A percentile compares a stretch with the other conserved stretches of the same genome.
Evolutionary conservation across 2,329 filamentous ascomycete genomes (phyloP).

Genomic region (Thielaviopsis musarum): DNA sequence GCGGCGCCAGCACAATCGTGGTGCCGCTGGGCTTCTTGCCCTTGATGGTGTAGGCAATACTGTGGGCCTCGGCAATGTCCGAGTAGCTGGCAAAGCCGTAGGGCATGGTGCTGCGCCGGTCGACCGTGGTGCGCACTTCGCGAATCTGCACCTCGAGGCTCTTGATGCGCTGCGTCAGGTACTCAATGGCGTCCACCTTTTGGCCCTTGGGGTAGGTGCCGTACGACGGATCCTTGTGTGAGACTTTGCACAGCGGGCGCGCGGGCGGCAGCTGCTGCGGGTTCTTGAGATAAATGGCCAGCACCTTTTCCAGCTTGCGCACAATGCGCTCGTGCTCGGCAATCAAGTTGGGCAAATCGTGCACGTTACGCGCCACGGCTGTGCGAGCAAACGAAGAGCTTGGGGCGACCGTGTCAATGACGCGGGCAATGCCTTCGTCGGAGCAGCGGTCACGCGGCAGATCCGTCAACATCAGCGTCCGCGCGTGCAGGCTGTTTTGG

Average conservation of each 20-base stretch:
- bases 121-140: conserved; percentile 63
- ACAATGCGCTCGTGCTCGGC: conserved; percentile 69
- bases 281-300: conserved; percentile 83
- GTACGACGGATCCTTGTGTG: conserved; percentile 60
- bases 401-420: conserved; percentile 67
- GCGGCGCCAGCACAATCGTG: conserved; percentile 61
- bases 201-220: conserved; percentile 46
- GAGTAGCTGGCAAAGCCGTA: conserved; percentile 94
- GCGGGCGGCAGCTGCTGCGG: conserved; percentile 61
- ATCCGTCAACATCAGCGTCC: conserved; percentile 53
- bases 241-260: conserved; percentile 63
- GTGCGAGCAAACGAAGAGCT: conserved; percentile 64
- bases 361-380: conserved; percentile 80
- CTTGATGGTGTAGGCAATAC: conserved; percentile 65
- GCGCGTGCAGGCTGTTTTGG: conserved; percentile 68
- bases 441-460: conserved; percentile 60
- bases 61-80: conserved; percentile 72
- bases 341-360: conserved; percentile 72
- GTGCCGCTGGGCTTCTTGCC: conserved; percentile 69
- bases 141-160: conserved; percentile 71
- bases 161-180: conserved; percentile 70
- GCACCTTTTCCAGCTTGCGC: conserved; percentile 60
- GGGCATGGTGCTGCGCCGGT: conserved; percentile 72
- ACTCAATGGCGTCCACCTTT: conserved; percentile 88
- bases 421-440: conserved; percentile 72